Evolutionary conservation across 2,329 filamentous ascomycete species (phyloP).

Genomic region (Fusarium luffae): DNA sequence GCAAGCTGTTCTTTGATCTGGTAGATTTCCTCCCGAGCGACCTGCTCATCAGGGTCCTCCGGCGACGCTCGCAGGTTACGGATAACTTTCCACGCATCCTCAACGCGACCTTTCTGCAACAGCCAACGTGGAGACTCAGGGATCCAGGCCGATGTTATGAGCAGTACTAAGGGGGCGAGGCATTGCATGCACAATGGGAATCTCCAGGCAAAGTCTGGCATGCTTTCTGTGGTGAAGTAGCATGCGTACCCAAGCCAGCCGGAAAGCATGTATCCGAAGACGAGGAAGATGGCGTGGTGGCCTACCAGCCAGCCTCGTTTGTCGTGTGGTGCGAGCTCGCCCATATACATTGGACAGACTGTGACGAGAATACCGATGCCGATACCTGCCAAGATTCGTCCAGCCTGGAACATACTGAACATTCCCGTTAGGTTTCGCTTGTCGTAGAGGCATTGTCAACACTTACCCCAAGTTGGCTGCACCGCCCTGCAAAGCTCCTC

Average conservation of each 20-base stretch:
- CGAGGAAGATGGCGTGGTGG: conserved; percentile 59
- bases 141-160: conserved; percentile 50
- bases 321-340: conserved; percentile 49
- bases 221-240: conserved; percentile 39
- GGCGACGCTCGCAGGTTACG: conserved; percentile 46
- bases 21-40: conserved; percentile 58
- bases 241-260: conserved; percentile 52
- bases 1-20: conserved; percentile 58
- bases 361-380: conserved; percentile 53
- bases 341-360: conserved; percentile 51
- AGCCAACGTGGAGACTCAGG: conserved; percentile 61
- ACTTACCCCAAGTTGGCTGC: conserved; percentile 55
- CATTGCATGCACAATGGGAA: conserved; percentile 56
- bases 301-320: conserved; percentile 62
- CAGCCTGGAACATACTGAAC: conserved; percentile 52
- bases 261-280: conserved; percentile 58
- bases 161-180: conserved; percentile 52
- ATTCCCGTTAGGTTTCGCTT: too few species aligned
- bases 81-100: conserved; percentile 58
- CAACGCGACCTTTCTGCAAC: conserved; percentile 56
- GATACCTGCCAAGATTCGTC: conserved; percentile 57
- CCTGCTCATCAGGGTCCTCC: conserved; percentile 52
- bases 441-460: too few species aligned
- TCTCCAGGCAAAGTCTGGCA: conserved; percentile 53
- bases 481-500: conserved; percentile 59